These are phyloP conservation scores for Pseudogymnoascus sp. DNA, from an alignment of 2,329 filamentous ascomycete genomes.

Conservation along the genomic window DNA sequence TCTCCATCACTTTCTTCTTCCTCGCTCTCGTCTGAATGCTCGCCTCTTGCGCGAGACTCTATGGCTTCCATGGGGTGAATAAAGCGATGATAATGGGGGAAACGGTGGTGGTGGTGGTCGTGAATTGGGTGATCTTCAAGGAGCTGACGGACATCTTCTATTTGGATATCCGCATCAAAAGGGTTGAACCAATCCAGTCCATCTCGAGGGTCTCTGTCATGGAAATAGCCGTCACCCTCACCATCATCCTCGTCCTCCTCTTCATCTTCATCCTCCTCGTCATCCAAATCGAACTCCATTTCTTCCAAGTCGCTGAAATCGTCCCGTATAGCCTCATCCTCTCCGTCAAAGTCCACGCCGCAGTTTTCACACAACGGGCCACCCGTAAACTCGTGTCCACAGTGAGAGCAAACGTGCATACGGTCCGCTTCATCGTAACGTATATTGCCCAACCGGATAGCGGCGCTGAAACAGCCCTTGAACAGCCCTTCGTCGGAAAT, in stretches of 20 bases:
- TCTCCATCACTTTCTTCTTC: constrained; percentile 8
- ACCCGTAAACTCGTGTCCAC: constrained; percentile 55
- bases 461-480: constrained; percentile 38
- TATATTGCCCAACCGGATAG: constrained; percentile 3
- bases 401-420: constrained; percentile 53
- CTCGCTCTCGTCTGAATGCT: constrained; percentile 9
- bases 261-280: constrained; percentile 22
- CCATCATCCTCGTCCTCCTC: not conserved
- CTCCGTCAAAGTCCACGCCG: constrained; percentile 40
- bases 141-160: not conserved
- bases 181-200: not conserved
- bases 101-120: constrained; percentile 12
- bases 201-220: not conserved
- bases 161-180: not conserved
- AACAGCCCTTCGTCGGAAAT: constrained; percentile 49
- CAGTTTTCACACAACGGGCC: constrained; percentile 45
- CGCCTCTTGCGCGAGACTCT: constrained; percentile 13
- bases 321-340: constrained; percentile 31
- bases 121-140: constrained; percentile 4
- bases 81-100: not conserved
- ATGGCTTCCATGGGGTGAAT: not conserved
- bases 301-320: constrained; percentile 39
- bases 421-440: constrained; percentile 50
- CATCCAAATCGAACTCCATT: constrained; percentile 27
- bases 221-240: not conserved